Percentiles rank a stretch among this genome's conserved stretches.
Conservation (phyloP, 116 monocot species). For the Dioscorea cayenensis region DNA sequence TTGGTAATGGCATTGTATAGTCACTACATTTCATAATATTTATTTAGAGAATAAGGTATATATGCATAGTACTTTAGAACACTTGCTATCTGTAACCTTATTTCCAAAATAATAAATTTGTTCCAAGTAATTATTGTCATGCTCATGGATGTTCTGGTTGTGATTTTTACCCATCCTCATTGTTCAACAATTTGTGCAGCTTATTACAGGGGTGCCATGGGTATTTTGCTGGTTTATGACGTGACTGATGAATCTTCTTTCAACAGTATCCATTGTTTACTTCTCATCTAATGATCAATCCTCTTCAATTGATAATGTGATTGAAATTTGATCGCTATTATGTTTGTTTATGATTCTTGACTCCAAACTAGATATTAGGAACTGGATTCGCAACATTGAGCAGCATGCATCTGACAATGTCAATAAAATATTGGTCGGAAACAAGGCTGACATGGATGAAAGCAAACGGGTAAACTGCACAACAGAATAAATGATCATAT, state of each 20-base stretch:
- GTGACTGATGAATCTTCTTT: constrained; percentile 90
- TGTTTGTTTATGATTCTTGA: constrained; percentile 2
- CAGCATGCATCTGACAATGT: constrained; percentile 91
- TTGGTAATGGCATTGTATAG: no score
- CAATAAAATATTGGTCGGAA: constrained; percentile 83
- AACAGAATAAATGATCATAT: not conserved
- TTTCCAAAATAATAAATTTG: no score
- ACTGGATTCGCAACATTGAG: constrained; percentile 91
- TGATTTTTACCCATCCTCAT: no score
- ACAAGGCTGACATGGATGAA: constrained; percentile 94
- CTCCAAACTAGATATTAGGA: constrained; percentile 56
- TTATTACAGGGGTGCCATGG: constrained; percentile 90
- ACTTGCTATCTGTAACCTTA: no score
- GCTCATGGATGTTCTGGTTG: no score
- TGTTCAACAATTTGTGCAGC: constrained; percentile 27
- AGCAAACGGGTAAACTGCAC: constrained; percentile 60
- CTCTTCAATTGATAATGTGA: not conserved
- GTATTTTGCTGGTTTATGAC: constrained; percentile 86
- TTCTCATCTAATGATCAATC: not conserved
- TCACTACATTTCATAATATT: no score
- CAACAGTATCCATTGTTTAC: constrained; percentile 46
- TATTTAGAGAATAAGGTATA: no score
- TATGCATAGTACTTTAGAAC: no score
- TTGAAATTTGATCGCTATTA: not conserved
- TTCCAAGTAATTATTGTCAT: no score